A percentile compares a stretch with the other conserved stretches of the same genome.
These are phyloP conservation scores for Rhododendron molle DNA, from an alignment of 148 eudicot genomes.

Conservation along the genomic window DNA sequence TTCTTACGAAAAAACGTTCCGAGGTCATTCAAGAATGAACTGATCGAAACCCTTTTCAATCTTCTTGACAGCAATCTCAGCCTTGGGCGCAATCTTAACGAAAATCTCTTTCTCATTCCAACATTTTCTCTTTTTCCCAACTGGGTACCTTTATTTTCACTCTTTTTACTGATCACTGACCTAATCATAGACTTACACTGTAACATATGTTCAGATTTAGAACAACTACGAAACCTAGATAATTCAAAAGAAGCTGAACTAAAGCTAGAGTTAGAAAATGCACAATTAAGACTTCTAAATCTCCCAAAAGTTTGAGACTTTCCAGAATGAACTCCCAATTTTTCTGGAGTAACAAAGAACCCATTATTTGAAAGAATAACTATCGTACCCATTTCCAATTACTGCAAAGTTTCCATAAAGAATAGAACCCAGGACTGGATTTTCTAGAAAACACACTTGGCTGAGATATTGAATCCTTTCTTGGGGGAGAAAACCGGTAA, in stretches of 20 bases:
- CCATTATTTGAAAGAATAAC: conserved; percentile 50
- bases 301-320: conserved; percentile 28
- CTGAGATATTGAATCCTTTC: neutral
- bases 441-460: conserved; percentile 4
- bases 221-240: conserved; percentile 23
- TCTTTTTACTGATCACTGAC: conserved; percentile 34
- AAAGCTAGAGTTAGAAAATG: conserved; percentile 23
- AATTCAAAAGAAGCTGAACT: conserved; percentile 26
- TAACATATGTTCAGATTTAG: conserved; percentile 27
- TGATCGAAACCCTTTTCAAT: conserved; percentile 48
- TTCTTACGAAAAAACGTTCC: conserved; percentile 64
- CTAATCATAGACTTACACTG: conserved; percentile 29
- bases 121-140: conserved; percentile 26
- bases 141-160: conserved; percentile 28
- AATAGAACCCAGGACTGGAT: neutral
- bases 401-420: conserved; percentile 12
- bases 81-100: conserved; percentile 61
- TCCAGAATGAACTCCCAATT: conserved; percentile 21
- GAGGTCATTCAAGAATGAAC: conserved; percentile 50
- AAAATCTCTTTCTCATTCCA: conserved; percentile 45
- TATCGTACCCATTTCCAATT: conserved; percentile 51
- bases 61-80: conserved; percentile 46
- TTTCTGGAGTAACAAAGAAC: conserved; percentile 38
- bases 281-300: conserved; percentile 22
- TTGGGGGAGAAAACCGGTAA: neutral